Conservation (phyloP, 768 basidiomycete species). For the Leccinum obscurum region DNA sequence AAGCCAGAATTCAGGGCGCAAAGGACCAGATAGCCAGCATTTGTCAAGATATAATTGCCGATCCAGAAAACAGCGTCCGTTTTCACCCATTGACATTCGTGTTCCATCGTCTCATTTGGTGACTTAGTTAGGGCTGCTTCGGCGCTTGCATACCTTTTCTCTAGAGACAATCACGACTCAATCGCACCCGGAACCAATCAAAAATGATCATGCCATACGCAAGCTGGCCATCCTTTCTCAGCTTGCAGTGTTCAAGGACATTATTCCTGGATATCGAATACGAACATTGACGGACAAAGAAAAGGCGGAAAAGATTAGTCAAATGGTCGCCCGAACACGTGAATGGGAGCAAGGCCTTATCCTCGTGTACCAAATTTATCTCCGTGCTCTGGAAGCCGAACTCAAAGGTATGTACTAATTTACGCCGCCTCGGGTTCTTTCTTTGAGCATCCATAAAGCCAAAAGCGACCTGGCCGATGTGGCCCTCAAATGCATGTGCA, state of each 20-base stretch:
- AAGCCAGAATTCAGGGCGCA: conserved; percentile 67
- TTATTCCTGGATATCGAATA: conserved; percentile 95
- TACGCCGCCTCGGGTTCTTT: conserved; percentile 19
- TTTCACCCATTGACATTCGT: background rate
- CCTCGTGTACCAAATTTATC: conserved; percentile 82
- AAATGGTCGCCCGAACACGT: conserved; percentile 84
- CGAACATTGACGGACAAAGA: conserved; percentile 88
- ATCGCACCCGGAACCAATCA: conserved; percentile 65
- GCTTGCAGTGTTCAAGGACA: conserved; percentile 92
- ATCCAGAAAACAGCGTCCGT: conserved; percentile 93
- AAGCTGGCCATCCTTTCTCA: conserved; percentile 89
- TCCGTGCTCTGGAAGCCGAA: conserved; percentile 82
- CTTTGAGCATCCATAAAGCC: conserved; percentile 41
- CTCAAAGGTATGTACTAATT: conserved; percentile 58
- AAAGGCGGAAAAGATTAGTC: conserved; percentile 90
- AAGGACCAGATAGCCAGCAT: conserved; percentile 94
- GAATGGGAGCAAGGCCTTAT: conserved; percentile 98
- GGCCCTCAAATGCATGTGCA: conserved; percentile 85
- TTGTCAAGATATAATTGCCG: conserved; percentile 91
- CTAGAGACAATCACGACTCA: conserved; percentile 69
- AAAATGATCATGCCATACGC: conserved; percentile 80
- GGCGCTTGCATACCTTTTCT: conserved; percentile 89
- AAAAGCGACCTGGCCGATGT: conserved; percentile 66
- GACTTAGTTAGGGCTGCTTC: conserved; percentile 78
- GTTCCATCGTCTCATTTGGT: conserved; percentile 16